These are phyloP conservation scores for Nakazawaea siamensis DNA, from an alignment of 805 yeast species.

Conservation along the genomic window DNA sequence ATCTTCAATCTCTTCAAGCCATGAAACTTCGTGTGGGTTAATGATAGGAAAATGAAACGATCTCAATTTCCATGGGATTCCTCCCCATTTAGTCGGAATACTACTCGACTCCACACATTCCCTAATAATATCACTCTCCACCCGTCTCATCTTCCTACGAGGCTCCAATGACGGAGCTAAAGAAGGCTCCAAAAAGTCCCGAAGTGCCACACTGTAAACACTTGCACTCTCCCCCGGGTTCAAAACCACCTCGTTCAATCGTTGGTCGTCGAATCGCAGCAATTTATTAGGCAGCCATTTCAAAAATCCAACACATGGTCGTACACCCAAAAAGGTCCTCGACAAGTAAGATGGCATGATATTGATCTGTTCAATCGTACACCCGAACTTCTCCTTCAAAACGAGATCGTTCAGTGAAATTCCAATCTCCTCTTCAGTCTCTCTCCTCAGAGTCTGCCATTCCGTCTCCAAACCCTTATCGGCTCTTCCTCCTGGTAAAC, in stretches of 20 bases:
- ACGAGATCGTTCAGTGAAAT: slow-evolving; percentile 39
- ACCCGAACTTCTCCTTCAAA: slow-evolving; percentile 37
- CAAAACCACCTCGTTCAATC: slow-evolving; percentile 29
- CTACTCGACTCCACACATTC: slow-evolving; percentile 26
- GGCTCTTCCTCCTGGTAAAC: slow-evolving; percentile 92
- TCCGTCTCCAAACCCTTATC: slow-evolving; percentile 60
- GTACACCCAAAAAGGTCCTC: slow-evolving; percentile 73
- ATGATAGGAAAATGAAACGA: slow-evolving; percentile 52
- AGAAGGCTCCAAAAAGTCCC: slow-evolving; percentile 44
- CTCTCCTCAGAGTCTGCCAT: slow-evolving; percentile 72
- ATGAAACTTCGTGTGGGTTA: slow-evolving; percentile 46
- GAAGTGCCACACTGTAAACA: slow-evolving; percentile 61
- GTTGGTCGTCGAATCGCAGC: slow-evolving; percentile 19
- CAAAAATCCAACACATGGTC: slow-evolving; percentile 70
- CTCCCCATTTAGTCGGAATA: slow-evolving; percentile 56
- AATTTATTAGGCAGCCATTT: slow-evolving; percentile 27
- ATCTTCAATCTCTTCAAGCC: slow-evolving; percentile 57
- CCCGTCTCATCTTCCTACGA: slow-evolving; percentile 11
- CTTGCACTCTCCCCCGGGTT: slow-evolving; percentile 76
- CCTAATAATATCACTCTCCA: slow-evolving; percentile 15
- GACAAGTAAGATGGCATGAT: slow-evolving; percentile 75
- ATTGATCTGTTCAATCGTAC: slow-evolving; percentile 51
- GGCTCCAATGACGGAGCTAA: no score
- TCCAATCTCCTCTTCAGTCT: slow-evolving; percentile 85
- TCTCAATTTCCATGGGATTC: slow-evolving; percentile 56